Percentiles rank a stretch among this genome's conserved stretches.
These are phyloP conservation scores for Tuber magnatum DNA, from an alignment of 495 filamentous ascomycete species.

Conservation along the genomic window DNA sequence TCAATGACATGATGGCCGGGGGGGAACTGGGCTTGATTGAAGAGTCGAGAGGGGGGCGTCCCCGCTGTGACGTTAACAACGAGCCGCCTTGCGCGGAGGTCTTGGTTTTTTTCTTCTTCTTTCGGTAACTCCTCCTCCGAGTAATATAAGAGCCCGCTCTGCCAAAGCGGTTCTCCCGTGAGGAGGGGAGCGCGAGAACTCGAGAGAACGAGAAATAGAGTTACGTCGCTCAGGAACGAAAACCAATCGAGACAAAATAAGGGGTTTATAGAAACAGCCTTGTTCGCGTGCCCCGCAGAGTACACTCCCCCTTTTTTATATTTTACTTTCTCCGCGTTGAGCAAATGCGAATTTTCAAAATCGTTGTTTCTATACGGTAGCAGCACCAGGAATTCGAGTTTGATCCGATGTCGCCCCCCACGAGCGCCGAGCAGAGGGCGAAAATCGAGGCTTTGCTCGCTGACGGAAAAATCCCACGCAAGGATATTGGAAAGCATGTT, in stretches of 20 bases:
- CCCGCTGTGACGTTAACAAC: background rate
- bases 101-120: background rate
- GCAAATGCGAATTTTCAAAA: constrained; percentile 1
- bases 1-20: background rate
- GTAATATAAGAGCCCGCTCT: background rate
- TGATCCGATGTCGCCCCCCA: constrained; percentile 1
- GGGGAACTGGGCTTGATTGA: background rate
- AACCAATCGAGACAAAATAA: background rate
- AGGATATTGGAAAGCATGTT: constrained; percentile 5
- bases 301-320: background rate
- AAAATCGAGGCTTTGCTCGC: background rate
- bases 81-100: background rate
- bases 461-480: constrained; percentile 3
- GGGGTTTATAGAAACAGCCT: background rate
- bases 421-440: background rate
- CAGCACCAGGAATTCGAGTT: background rate
- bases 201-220: background rate
- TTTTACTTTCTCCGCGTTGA: background rate
- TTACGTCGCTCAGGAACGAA: background rate
- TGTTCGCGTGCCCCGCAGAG: background rate
- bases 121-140: background rate
- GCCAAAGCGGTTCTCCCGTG: background rate
- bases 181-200: background rate
- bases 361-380: constrained; percentile 1
- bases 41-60: background rate